Percentiles rank a stretch among this genome's conserved stretches.
phyloP scores from a whole-genome alignment of 305 asterid species.

The Petunia hybrid region DNA sequence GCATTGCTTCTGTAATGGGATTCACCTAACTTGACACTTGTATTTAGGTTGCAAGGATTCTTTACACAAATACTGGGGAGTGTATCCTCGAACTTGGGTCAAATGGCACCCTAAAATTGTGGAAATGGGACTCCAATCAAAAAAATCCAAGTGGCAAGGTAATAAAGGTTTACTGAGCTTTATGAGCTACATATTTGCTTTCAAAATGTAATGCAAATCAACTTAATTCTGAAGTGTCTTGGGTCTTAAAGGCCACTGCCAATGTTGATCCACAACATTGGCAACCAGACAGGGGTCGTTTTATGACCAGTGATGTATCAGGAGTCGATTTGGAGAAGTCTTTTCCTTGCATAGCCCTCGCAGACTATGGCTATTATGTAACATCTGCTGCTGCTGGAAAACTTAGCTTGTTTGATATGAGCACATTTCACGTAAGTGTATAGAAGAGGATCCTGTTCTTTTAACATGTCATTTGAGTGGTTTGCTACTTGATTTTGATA shows the following conservation, averaged over 20 bases:
- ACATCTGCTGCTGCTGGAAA: constrained; percentile 93
- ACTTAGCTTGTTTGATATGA: constrained; percentile 82
- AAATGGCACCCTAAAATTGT: constrained; percentile 73
- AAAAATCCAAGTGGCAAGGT: constrained; percentile 83
- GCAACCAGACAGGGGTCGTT: constrained; percentile 90
- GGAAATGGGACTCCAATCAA: constrained; percentile 83
- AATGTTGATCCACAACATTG: constrained; percentile 76
- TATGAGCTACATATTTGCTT: not conserved
- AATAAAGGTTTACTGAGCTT: constrained; percentile 22
- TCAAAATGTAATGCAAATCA: constrained; percentile 4
- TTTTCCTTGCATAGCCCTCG: constrained; percentile 84
- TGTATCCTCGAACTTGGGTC: constrained; percentile 77
- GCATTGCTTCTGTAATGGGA: constrained; percentile 5
- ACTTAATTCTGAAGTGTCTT: constrained; percentile 41
- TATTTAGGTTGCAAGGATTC: constrained; percentile 84
- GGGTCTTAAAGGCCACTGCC: constrained; percentile 71
- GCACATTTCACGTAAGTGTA: constrained; percentile 73
- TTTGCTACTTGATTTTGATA: constrained; percentile 5
- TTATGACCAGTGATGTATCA: constrained; percentile 71
- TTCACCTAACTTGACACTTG: constrained; percentile 11
- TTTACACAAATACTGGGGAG: constrained; percentile 78
- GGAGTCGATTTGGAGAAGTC: constrained; percentile 81
- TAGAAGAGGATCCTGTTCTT: constrained; percentile 10
- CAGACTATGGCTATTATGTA: constrained; percentile 84
- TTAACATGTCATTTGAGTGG: not conserved